Evolutionary conservation across 2,329 filamentous ascomycete species (phyloP).

Genomic region (Blastomyces parvus): DNA sequence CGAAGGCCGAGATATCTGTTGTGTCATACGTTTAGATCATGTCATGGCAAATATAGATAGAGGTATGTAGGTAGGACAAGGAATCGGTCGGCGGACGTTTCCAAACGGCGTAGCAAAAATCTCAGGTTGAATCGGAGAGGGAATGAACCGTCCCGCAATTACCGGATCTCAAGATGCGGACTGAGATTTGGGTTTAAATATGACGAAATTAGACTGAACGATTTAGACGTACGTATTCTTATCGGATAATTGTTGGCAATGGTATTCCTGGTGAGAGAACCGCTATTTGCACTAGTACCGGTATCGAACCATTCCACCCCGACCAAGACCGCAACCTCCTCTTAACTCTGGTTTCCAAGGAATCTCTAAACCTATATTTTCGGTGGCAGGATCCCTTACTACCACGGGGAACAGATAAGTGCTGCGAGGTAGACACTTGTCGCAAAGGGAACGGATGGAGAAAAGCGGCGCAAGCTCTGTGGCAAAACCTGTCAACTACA

Average conservation of each 20-base stretch:
- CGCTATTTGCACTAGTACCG: neutral
- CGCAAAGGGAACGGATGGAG: neutral
- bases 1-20: slow-evolving; percentile 2
- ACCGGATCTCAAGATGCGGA: neutral
- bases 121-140: neutral
- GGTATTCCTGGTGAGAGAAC: neutral
- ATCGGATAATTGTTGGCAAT: neutral
- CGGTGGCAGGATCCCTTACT: neutral
- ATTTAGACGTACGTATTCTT: neutral
- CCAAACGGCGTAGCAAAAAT: neutral
- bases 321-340: neutral
- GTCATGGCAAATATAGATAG: neutral
- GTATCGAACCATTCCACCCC: neutral
- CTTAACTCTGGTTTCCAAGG: neutral
- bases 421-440: neutral
- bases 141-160: neutral
- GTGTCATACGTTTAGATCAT: slow-evolving; percentile 8
- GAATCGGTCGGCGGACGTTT: neutral
- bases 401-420: neutral
- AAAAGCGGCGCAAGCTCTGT: neutral
- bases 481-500: neutral
- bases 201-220: neutral
- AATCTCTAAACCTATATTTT: neutral
- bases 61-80: neutral
- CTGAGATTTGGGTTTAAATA: neutral